phyloP scores from a whole-genome alignment of 2,329 filamentous ascomycete species.

The Sporothrix humicola region DNA sequence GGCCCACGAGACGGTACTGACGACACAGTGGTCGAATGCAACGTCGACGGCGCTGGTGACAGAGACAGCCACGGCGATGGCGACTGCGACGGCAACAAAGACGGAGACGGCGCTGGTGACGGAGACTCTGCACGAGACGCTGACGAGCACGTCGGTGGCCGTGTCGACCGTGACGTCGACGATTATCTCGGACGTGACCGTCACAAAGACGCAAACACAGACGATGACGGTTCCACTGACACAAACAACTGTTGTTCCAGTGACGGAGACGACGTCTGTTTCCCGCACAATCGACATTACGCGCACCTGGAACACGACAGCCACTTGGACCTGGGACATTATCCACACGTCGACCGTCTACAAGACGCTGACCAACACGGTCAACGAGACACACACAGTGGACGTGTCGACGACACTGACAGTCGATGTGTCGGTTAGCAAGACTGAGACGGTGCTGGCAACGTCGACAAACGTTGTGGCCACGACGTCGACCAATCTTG shows the following conservation, averaged over 20 bases:
- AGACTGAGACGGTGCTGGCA: neutral
- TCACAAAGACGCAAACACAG: slow-evolving; percentile 24
- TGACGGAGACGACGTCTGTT: neutral
- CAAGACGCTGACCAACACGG: slow-evolving; percentile 23
- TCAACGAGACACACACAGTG: slow-evolving; percentile 28
- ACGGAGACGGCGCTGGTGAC: slow-evolving; percentile 1
- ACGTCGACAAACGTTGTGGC: neutral
- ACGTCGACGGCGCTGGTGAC: neutral
- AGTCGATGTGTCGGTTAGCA: neutral
- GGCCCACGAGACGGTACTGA: neutral
- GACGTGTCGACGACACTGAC: neutral
- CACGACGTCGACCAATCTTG: neutral
- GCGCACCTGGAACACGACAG: neutral
- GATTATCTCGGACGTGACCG: slow-evolving; percentile 8
- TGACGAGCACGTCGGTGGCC: neutral
- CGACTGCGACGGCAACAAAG: neutral
- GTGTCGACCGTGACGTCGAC: slow-evolving; percentile 22
- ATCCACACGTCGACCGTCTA: slow-evolving; percentile 27
- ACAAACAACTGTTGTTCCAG: neutral
- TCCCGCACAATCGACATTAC: slow-evolving; percentile 3
- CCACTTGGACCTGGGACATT: neutral
- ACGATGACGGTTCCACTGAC: neutral
- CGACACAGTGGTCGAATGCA: neutral
- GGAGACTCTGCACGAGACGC: neutral
- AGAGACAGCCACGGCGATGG: neutral